A percentile compares a stretch with the other conserved stretches of the same genome.
Evolutionary conservation across 169 alveolate genomes (phyloP).

Genomic region (Plasmodium reichenowi): DNA sequence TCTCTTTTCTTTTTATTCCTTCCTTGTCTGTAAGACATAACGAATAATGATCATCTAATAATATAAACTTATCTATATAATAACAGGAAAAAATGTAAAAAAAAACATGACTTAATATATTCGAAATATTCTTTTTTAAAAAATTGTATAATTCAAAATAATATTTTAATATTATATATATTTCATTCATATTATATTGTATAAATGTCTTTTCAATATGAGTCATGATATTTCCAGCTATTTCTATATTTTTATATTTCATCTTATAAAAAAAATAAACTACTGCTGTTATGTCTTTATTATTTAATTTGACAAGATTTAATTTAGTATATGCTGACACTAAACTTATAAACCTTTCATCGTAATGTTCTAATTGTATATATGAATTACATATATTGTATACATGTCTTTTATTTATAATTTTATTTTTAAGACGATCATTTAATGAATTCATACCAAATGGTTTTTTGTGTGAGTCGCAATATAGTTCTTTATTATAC

Average conservation of each 20-base stretch:
- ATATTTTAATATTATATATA: neutral
- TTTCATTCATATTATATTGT: neutral
- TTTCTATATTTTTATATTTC: neutral
- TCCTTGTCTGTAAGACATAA: neutral
- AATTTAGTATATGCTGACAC: neutral
- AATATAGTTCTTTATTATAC: neutral
- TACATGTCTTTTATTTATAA: constrained; percentile 23
- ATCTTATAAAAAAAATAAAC: constrained; percentile 2
- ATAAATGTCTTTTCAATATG: neutral
- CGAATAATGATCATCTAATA: too few species aligned
- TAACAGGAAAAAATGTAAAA: neutral
- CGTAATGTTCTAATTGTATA: constrained; percentile 4
- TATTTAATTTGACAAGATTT: neutral
- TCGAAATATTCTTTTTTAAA: neutral
- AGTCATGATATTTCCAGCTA: neutral
- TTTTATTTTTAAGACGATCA: neutral
- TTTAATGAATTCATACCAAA: neutral
- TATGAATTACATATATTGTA: constrained; percentile 32
- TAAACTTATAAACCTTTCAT: neutral
- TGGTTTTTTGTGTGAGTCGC: neutral
- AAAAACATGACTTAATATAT: neutral
- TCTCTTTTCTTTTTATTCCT: neutral
- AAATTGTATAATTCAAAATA: neutral
- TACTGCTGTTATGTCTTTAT: constrained; percentile 28
- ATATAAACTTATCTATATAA: neutral